Base-by-base conservation (phyloP, 495 filamentous ascomycete genomes). In the Viridothelium virens region DNA sequence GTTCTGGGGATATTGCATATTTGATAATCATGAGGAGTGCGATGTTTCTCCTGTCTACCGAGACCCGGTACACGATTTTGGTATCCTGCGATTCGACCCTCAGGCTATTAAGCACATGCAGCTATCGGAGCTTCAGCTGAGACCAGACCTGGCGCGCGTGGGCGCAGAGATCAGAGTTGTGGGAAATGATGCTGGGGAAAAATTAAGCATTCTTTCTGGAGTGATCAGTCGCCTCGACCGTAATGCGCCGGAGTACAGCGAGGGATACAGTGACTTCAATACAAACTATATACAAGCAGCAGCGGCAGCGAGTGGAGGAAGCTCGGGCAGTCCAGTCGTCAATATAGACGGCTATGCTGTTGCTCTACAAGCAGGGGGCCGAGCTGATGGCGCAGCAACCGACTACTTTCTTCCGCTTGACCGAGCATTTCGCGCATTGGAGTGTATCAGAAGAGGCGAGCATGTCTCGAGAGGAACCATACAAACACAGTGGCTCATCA, bases 241-340 rank as follows among this genome's bases (percentile, higher is more conserved):
- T 63, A 99, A 99, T 76, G 94, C 94, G 4, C 94, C 94, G 6
- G 94, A 99, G 71, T 99, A 99, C 70, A 93, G 94, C 44, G 94
- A 97, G 68, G 94, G 94, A 1, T 99, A 99, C 76, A 92, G 92
- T 76, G 94, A 99, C 73, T 99, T 99, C 81, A 99, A 98, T 74
- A 98, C 94, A 41, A 97, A 96, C 76, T 99, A 99, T 77, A 97
- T 97, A 68, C 94, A 99, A 80, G 94, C 94, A 67, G 95, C 93
- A 14, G 94, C 94, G 37, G 92, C 94, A 6, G 94, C 94, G 11
- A 96, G 90, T 75, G 94, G 94, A 65, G 94, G 94, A 69, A 96
- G 91, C 78, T 97, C 95, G 10, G 94, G 94, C 37, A 94, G 90
- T 85, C 94, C 94, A 1, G 94, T 99, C 2, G 92, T 99, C 66